Percentiles rank a stretch among this genome's conserved stretches.
phyloP scores from a whole-genome alignment of 148 eudicot genomes.

The Oxyria digyna region DNA sequence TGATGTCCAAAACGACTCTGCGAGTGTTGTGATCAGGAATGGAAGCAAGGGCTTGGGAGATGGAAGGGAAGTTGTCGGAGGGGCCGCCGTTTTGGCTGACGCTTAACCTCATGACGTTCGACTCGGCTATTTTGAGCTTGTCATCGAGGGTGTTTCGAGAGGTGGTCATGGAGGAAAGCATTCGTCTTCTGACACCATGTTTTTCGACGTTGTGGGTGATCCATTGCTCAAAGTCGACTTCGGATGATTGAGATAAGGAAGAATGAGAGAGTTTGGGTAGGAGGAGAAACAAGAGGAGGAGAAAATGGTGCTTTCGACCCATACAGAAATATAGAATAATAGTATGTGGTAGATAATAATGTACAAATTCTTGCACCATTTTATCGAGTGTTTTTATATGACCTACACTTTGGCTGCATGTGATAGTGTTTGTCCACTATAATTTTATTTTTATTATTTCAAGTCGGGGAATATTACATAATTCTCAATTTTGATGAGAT shows the following conservation, averaged over 20 bases:
- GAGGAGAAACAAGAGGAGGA: not conserved
- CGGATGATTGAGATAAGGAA: not conserved
- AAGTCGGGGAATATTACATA: not conserved
- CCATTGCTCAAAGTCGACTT: not conserved
- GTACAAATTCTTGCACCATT: not conserved
- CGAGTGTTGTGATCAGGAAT: slow-evolving; percentile 5
- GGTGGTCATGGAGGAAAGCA: not conserved
- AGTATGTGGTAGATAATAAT: not conserved
- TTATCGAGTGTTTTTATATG: not conserved
- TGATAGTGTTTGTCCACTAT: not conserved
- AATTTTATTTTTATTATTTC: not conserved
- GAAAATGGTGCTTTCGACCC: not conserved
- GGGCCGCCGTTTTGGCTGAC: not conserved
- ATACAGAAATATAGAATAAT: not conserved
- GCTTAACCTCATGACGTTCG: not conserved
- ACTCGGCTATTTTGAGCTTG: not conserved
- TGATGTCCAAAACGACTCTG: slow-evolving; percentile 5
- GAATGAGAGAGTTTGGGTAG: not conserved
- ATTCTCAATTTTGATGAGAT: not conserved
- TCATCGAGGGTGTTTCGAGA: not conserved
- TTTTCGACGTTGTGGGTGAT: not conserved
- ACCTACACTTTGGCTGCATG: slow-evolving; percentile 2
- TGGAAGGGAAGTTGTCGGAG: not conserved
- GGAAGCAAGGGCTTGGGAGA: not conserved
- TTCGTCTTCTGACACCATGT: not conserved